Base-by-base conservation (phyloP, 208 protist genomes). In the Acanthamoeba castellanii region DNA sequence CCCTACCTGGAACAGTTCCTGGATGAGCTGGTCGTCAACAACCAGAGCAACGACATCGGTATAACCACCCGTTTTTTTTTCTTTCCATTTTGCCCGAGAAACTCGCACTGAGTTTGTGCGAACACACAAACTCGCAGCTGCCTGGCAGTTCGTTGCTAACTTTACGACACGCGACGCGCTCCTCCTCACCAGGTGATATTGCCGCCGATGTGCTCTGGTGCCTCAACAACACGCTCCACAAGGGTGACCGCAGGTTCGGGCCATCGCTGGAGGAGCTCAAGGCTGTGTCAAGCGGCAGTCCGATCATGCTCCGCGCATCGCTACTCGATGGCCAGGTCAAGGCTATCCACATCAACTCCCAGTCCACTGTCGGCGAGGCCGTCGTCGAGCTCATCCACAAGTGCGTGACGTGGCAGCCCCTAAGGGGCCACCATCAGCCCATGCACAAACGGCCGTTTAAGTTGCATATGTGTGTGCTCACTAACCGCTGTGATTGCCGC, bases 1-100 rank as follows among this genome's bases (percentile, higher is more conserved):
- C 89, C 89, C 18, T 94, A 82, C n/a, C 27, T 94, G 37, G 89
- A 94, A 52, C 89, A 94, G 55, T 82, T 84, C 32, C 45, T 94
- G 45, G 89, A 94, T 64, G 89, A 94, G 4, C 7, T 74, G 20
- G 52, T 70, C 18, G 25, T 30, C 13, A 37, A 70, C n/a, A 92
- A 92, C 34, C 25, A 22, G 25, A 52, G 0, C 34, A 70, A 92
- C 32, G 85, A 70, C 34, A 32, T 70, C 8, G 85, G 85, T 92
- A 87, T 8, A 55, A 55, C 16, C 9, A 13, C 32, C 37, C 27
- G 4, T 16, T 14, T 37, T 34, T 72, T 3, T 37, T 37, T 37
- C 37, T 37, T n/a, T n/a, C n/a, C n/a, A n/a, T n/a, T n/a, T n/a
- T n/a, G n/a, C n/a, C n/a, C n/a, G n/a, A n/a, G n/a, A n/a, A n/a